These are phyloP conservation scores for thale cress (Arabidopsis thaliana) DNA, from an alignment of 345 rosid species.

Conservation along the genomic window TAIR10.1 NC_003076.8:3652001-3652500, in stretches of 20 bases:
- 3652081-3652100: slow-evolving; percentile 98
- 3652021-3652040: slow-evolving; percentile 90
- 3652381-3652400: not conserved
- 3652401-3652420: not conserved
- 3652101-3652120: slow-evolving; percentile 43
- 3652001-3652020: slow-evolving; percentile 64
- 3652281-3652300: slow-evolving; percentile 22
- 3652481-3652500: not conserved
- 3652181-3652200: slow-evolving; percentile 40
- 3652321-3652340: slow-evolving; percentile 10
- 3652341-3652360: slow-evolving; percentile 35
- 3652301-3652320: slow-evolving; percentile 28
- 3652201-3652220: slow-evolving; percentile 35
- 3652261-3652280: slow-evolving; percentile 33
- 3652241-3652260: slow-evolving; percentile 40
- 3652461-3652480: not conserved
- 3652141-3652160: slow-evolving; percentile 36
- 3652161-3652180: slow-evolving; percentile 33
- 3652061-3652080: slow-evolving; percentile 73
- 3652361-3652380: slow-evolving; percentile 23
- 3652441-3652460: not conserved
- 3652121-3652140: slow-evolving; percentile 40
- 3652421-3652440: not conserved
- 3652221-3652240: slow-evolving; percentile 40
- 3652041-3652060: slow-evolving; percentile 54